Base-by-base conservation (phyloP, 2,329 filamentous ascomycete species). In the Aspergillus ruber region DNA sequence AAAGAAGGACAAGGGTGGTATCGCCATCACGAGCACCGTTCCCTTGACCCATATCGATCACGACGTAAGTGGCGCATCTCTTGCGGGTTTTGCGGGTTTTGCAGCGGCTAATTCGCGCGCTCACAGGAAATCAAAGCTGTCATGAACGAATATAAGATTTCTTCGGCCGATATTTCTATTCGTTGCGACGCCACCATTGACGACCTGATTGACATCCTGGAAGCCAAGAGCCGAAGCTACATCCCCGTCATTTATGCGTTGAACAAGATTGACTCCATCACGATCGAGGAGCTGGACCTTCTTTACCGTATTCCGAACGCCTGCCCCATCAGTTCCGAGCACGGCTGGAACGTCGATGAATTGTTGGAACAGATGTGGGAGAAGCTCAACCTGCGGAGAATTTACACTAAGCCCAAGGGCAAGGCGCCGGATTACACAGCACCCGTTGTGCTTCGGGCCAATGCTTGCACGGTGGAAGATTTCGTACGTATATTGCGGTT, bases 241-340 rank as follows among this genome's bases (percentile, higher is more conserved):
- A 97, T 98, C 56, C 93, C 93, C n/a, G 93, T 97, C 55, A 88
- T 98, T 46, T 98, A 98, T 73, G 93, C 94, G 38, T 79, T 98
- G 61, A 98, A 98, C 81, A 98, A 98, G 77, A 98, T 98, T 59
- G 93, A 98, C 71, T 83, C 90, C 47, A 97, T 98, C 67, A 91
- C 88, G 44, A 97, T 98, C 59, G 91, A 98, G 72, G 93, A 98
- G 72, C 79, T 98, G 52, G 93, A 98, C 71, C 75, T 98, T 51
- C 78, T 98, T 23, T 97, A 98, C 73, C 85, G 91, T 38, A 98
- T 98, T 57, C 93, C 93, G 43, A 95, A 97, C 66, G 90, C 93
- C 12, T 93, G 93, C 50, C 93, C 93, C 23, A 97, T 98, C 72
- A 96, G 90, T 67, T 93, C 91, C 27, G 93, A 98, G 73, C 86